Evolutionary conservation across 2,329 filamentous ascomycete species (phyloP), one percentile per base, ranked within the genome.

Genomic region (Alternaria triticimaculans): DNA sequence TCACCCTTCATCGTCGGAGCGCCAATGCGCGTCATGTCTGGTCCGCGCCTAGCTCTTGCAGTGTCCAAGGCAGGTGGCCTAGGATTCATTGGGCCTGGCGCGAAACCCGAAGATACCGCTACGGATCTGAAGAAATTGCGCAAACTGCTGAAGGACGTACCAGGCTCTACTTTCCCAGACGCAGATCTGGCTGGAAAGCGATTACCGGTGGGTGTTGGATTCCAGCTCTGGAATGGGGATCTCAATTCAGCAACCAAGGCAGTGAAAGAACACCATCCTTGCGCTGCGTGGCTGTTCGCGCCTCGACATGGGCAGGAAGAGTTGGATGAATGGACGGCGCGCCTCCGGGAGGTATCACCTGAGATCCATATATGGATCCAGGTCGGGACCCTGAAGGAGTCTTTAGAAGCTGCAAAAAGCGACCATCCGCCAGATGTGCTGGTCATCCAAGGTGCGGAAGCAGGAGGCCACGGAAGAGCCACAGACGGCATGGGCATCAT

Each of bases 281-380:
- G 83, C 3, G 88, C 87, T 0, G 81, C 89, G 2, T 91, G 89
- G 89, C 82, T 92, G 20, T 91, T 90, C 71, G 89, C 89, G 5
- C 88, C 88, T 6, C 77, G 63, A 15, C 8, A 82, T 6, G 65
- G 62, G 21, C 60, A 76, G 28, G 69, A 80, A 30, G 78, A 81
- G 25, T 66, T 76, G 60, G 68, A 66, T 51, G 74, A 33, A 51
- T 80, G 71, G 76, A 73, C 73, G 50, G 68, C 51, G 30, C 75
- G 71, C 15, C 69, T 74, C 14, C 74, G 79, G 26, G 61, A 68
- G 6, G 75, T 64, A 15, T 78, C 78, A 72, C 20, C 80, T 60
- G 71, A 72, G 33, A 84, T 62, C 8, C 80, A 82, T 57, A 83
- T 89, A 11, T 87, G 88, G 72, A 82, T 89, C 2, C 88, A 90